Conservation (phyloP, 1,284 basidiomycete species). For the Ceratobasidium sp. region DNA sequence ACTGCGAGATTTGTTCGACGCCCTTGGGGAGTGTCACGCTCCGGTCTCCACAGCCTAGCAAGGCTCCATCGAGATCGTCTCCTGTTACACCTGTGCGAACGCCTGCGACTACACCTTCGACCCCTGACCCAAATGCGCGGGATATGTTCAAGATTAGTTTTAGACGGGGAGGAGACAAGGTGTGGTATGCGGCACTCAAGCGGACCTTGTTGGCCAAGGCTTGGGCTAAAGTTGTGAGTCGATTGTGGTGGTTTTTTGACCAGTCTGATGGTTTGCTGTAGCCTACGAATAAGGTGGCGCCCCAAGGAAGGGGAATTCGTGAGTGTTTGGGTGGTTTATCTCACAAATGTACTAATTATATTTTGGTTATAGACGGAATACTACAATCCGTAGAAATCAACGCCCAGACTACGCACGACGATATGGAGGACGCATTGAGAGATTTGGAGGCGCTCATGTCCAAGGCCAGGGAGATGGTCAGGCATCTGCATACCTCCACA, state of each 20-base stretch:
- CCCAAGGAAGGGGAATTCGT: slow-evolving; percentile 33
- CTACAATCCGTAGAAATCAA: slow-evolving; percentile 72
- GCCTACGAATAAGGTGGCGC: slow-evolving; percentile 13
- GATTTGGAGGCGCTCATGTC: slow-evolving; percentile 93
- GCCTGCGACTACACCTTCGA: slow-evolving; percentile 67
- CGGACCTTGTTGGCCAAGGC: slow-evolving; percentile 75
- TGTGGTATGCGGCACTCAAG: slow-evolving; percentile 83
- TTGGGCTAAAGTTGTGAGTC: slow-evolving; percentile 71
- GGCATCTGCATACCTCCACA: slow-evolving; percentile 26
- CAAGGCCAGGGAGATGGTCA: slow-evolving; percentile 91
- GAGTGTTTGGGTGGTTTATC: neutral
- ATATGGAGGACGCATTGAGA: slow-evolving; percentile 80
- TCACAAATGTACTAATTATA: neutral
- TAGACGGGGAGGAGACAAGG: slow-evolving; percentile 86
- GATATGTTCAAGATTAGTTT: slow-evolving; percentile 80
- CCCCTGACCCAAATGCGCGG: slow-evolving; percentile 56
- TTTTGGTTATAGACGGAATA: slow-evolving; percentile 70
- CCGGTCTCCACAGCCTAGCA: slow-evolving; percentile 30
- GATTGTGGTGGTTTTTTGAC: slow-evolving; percentile 11
- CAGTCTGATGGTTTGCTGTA: slow-evolving; percentile 6
- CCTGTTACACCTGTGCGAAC: slow-evolving; percentile 40
- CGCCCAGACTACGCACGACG: slow-evolving; percentile 66
- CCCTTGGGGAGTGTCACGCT: slow-evolving; percentile 52
- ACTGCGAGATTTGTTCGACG: slow-evolving; percentile 90
- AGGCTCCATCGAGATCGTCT: slow-evolving; percentile 42